Evolutionary conservation across 1,139 yeast species (phyloP).

Genomic region (Arxiozyma heterogenica): DNA sequence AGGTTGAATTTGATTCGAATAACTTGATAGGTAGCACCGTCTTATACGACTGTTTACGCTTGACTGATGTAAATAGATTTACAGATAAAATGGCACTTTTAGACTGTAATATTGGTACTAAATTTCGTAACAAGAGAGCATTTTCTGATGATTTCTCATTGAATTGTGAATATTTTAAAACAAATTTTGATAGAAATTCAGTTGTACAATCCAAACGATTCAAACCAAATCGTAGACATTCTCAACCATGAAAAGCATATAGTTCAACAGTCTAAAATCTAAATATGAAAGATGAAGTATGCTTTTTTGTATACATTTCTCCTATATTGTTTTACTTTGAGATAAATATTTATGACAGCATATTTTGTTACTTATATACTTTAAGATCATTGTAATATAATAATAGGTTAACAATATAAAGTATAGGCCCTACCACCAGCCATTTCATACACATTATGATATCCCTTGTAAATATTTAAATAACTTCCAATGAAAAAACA

Average conservation of each 20-base stretch:
- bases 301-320: no score
- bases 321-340: no score
- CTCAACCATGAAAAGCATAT: background rate
- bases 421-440: no score
- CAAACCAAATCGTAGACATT: background rate
- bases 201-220: background rate
- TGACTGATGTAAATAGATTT: slow-evolving; percentile 12
- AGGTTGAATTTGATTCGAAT: slow-evolving; percentile 15
- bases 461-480: no score
- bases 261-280: background rate
- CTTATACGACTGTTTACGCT: slow-evolving; percentile 14
- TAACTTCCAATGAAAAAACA: no score
- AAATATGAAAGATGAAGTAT: no score
- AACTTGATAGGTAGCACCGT: slow-evolving; percentile 16
- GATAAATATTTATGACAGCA: no score
- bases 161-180: no score
- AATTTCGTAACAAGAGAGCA: background rate
- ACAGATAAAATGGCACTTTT: slow-evolving; percentile 16
- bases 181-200: background rate
- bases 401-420: no score
- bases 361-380: no score
- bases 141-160: background rate
- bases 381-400: no score
- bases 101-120: background rate
- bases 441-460: no score